phyloP scores from a whole-genome alignment of 148 eudicot species.

The Heliamphora exappendiculata region DNA sequence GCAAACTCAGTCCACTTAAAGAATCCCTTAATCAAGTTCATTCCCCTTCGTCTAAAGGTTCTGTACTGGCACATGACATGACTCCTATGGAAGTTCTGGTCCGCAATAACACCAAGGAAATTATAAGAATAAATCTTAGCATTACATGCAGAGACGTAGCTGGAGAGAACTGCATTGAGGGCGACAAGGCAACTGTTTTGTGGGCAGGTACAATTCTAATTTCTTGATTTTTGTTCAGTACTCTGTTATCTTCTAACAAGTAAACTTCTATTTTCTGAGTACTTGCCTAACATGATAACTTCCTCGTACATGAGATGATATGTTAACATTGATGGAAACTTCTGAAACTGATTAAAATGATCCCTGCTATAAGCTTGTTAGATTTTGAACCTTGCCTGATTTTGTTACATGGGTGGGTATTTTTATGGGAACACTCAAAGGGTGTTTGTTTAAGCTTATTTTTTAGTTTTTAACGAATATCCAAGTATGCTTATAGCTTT shows the following conservation, averaged over 20 bases:
- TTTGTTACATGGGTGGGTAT: neutral
- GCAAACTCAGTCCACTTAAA: conserved; percentile 12
- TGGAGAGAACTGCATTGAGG: conserved; percentile 90
- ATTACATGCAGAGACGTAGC: conserved; percentile 91
- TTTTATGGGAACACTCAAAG: neutral
- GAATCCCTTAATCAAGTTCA: conserved; percentile 9
- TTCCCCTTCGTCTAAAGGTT: conserved; percentile 28
- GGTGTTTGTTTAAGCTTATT: too few species aligned
- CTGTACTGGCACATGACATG: conserved; percentile 71
- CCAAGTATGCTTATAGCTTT: too few species aligned
- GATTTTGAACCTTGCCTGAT: neutral
- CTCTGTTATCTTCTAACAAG: neutral
- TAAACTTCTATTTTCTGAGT: neutral
- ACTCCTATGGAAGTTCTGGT: conserved; percentile 87
- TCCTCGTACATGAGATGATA: neutral
- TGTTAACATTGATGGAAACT: neutral
- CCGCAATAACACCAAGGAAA: conserved; percentile 87
- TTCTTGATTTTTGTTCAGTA: neutral
- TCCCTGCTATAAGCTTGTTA: neutral
- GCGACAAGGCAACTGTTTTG: conserved; percentile 69
- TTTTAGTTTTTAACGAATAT: too few species aligned
- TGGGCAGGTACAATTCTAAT: conserved; percentile 65
- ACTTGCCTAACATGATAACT: too few species aligned
- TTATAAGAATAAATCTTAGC: conserved; percentile 61
- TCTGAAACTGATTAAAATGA: neutral